Base-by-base conservation (phyloP, 2,329 filamentous ascomycete species). In the Pyrenochaeta sp. region DNA sequence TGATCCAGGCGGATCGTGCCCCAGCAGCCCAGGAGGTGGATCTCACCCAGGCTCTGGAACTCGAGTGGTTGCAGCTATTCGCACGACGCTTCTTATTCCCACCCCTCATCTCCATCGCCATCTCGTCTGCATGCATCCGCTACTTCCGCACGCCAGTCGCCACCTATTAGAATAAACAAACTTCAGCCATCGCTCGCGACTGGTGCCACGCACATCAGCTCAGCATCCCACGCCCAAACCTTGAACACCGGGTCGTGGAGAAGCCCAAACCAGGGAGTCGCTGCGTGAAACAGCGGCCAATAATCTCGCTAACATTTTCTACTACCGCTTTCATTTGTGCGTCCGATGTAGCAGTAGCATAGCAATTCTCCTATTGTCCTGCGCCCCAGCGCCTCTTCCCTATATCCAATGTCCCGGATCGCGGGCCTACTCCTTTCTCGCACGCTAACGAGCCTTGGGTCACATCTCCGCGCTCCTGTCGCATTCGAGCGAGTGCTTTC, bases 321-420 rank as follows among this genome's bases (percentile, higher is more conserved):
- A 10, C 40, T 25, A 43, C 40, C 40, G 40, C 30, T 19, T 13
- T 34, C 52, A 39, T 56, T 44, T 54, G 42, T 50, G 25, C 50
- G 19, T 25, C 22, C 40, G 19, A 12, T 42, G 39, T 42, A 36
- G 32, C 12, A 13, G 36, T 39, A 13, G 13, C 15, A 39, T 44
- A 44, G 15, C 42, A 44, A 2, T 2, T 44, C 39, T 57, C 49
- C 37, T 52, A 44, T 52, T 36, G 25, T 44, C 43, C 37, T 13
- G 42, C 27, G 58, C 52, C 46, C 44, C 40, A 15, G 59, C 59
- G 44, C 46, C 28, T 51, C 19, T 27, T 45, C 40, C 56, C 44
- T 51, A 45, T 34, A 50, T 53, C 58, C 65, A 67, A 57, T 62
- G 32, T 60, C 58, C 55, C 53, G 59, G 51, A 51, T 50, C 52